These are phyloP conservation scores for Penicillium arizonense DNA, from an alignment of 495 filamentous ascomycete genomes.

Conservation along the genomic window DNA sequence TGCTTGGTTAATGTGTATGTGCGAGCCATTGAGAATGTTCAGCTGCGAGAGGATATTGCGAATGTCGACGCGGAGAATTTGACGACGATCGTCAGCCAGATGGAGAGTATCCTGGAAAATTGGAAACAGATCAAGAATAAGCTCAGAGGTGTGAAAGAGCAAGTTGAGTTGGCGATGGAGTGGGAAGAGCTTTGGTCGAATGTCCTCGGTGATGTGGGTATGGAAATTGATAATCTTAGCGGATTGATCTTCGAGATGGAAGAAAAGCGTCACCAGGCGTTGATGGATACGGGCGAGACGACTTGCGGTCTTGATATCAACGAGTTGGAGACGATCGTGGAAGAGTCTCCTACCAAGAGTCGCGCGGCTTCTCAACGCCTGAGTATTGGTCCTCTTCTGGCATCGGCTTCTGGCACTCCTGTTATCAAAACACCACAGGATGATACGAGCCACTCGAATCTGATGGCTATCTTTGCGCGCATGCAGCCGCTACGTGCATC, in stretches of 20 bases:
- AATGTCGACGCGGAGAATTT: slow-evolving; percentile 66
- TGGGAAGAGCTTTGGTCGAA: slow-evolving; percentile 97
- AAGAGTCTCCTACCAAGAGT: slow-evolving; percentile 70
- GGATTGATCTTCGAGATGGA: slow-evolving; percentile 94
- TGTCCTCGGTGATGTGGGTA: slow-evolving; percentile 88
- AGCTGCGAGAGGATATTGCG: slow-evolving; percentile 73
- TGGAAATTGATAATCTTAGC: slow-evolving; percentile 81
- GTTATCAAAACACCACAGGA: slow-evolving; percentile 63
- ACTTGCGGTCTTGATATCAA: slow-evolving; percentile 75
- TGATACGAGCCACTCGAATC: slow-evolving; percentile 69
- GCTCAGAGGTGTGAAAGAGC: slow-evolving; percentile 74
- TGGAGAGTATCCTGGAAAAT: slow-evolving; percentile 80
- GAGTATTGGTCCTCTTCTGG: slow-evolving; percentile 60
- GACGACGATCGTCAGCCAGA: slow-evolving; percentile 71
- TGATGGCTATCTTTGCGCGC: slow-evolving; percentile 85
- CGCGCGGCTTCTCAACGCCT: slow-evolving; percentile 53
- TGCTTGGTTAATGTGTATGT: slow-evolving; percentile 87
- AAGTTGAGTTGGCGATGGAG: slow-evolving; percentile 96
- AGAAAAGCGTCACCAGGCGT: slow-evolving; percentile 76
- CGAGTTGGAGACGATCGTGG: slow-evolving; percentile 90
- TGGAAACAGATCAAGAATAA: slow-evolving; percentile 78
- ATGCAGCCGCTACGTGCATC: slow-evolving; percentile 94
- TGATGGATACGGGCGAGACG: slow-evolving; percentile 55
- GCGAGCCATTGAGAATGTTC: slow-evolving; percentile 82
- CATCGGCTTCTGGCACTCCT: slow-evolving; percentile 54